Evolutionary conservation across 106 monocot species (phyloP), one percentile per base, ranked within the genome.

Genomic region (Platanthera guangdongensis): DNA sequence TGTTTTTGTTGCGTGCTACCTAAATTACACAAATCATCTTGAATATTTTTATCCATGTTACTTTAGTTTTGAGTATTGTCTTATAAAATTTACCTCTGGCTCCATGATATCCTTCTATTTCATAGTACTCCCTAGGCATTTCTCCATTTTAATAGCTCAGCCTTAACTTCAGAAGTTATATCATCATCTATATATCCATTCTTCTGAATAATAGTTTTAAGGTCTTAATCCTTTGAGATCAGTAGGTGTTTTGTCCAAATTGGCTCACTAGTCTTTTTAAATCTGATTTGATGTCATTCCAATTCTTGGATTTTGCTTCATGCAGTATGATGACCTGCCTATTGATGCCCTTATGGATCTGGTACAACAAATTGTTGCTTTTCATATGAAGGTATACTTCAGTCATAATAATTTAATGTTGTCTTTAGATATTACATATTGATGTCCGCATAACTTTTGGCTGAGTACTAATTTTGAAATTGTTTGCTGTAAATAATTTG

Each of bases 341-440:
- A 78, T 85, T 47, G 92, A 92, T 85, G 86, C 83, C 48, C 72
- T 99, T 55, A 99, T 92, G 97, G 92, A 94, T 60, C 87, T 99
- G 68, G 97, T 99, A 67, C 86, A 94, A 74, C 92, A 99, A 78
- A 99, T 99, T 81, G 90, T 94, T 85, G 87, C 92, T 47, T 99
- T 99, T 75, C 97, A 99, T 83, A 99, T 99, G 97, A 94, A 94
- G 94, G 97, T 99, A 80, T 50, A 11, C 49, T 74, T 71, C 65
- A 5, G 18, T 9, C 2, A 12, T 47, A 45, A 21, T 57, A 7
- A 51, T 60, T 77, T n/a, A 28, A 59, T 12, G 65, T 70, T 45
- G 45, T 48, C 45, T 67, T 76, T 52, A 51, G 11, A 14, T 46
- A 14, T 57, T 14, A 53, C 5, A 19, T 46, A 21, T 78, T 70